phyloP scores from a whole-genome alignment of 345 rosid species.

The Brassica nigra region DNA sequence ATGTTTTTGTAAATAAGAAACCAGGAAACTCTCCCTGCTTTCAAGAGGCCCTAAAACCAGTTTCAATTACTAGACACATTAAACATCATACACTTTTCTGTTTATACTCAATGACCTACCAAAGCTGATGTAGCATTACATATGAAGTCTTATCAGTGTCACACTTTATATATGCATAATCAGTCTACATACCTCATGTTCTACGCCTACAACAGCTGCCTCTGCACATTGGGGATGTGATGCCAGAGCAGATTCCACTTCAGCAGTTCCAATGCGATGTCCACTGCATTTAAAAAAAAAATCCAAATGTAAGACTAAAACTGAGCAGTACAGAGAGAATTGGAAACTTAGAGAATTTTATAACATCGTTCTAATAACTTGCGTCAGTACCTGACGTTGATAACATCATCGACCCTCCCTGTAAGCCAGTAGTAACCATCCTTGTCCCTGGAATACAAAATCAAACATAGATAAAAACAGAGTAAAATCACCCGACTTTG shows the following conservation, averaged over 20 bases:
- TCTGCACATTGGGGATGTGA: conserved; percentile 96
- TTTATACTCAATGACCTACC: background rate
- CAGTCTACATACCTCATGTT: conserved; percentile 72
- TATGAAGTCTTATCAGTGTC: conserved; percentile 10
- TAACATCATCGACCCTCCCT: conserved; percentile 98
- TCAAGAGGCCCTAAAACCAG: background rate
- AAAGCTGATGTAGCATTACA: background rate
- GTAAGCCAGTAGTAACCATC: conserved; percentile 98
- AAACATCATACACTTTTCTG: background rate
- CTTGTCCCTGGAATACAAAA: conserved; percentile 71
- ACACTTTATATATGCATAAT: conserved; percentile 9
- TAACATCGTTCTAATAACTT: background rate
- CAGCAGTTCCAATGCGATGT: conserved; percentile 98
- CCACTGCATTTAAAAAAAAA: conserved; percentile 54
- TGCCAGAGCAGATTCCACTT: conserved; percentile 98
- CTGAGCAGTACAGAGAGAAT: background rate
- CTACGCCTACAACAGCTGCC: conserved; percentile 95
- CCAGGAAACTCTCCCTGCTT: background rate
- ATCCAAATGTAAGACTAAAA: background rate
- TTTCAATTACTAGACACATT: background rate
- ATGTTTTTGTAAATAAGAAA: background rate
- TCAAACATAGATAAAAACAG: conserved; percentile 9
- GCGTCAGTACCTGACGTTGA: conserved; percentile 78
- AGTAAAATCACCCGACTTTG: background rate
- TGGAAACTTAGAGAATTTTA: background rate